Evolutionary conservation across 208 protist genomes (phyloP), one percentile per base, ranked within the genome.

Genomic region (Herpetomonas samuelpessoai): DNA sequence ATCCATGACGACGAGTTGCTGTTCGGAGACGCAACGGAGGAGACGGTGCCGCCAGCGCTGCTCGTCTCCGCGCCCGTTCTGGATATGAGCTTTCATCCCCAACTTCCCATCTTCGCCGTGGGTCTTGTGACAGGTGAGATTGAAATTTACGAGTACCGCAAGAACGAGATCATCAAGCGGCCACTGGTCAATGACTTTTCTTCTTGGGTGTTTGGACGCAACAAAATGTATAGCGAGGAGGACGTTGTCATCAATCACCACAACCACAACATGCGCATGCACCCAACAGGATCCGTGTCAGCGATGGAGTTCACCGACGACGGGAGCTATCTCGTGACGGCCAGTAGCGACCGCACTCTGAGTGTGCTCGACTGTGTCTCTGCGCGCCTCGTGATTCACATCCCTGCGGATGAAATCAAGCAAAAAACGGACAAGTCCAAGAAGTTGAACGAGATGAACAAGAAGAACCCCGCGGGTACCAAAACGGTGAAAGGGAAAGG

Each of bases 301-400:
- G 57, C 79, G n/a, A 81, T 95, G 71, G 86, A 95, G 77, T 95
- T 95, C 67, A 95, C 89, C 2, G 89, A 92, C 62, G 82, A 92
- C 57, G 89, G 89, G 12, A 61, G 68, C 22, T 91, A 95, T 49
- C 71, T 95, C 14, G 89, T 93, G 2, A 83, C 81, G 28, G 79
- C 67, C 18, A 91, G 89, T 53, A 86, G 89, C 64, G 89, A 95
- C 65, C 66, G 80, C 49, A 88, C 74, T 38, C 76, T 95, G 22
- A 85, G 73, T 44, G 86, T 95, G 22, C 53, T 95, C 66, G 89
- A 95, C 76, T 95, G 89, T 57, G 81, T 84, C 14, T 72, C 83
- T 19, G 56, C 74, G 50, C 65, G 73, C 2, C 76, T 91, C 0
- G 85, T 83, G 3, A 79, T 95, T 54, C 83, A 95, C 68, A 79